Conservation (phyloP, 805 yeast species). For the Zygoascus ofunaensis region DNA sequence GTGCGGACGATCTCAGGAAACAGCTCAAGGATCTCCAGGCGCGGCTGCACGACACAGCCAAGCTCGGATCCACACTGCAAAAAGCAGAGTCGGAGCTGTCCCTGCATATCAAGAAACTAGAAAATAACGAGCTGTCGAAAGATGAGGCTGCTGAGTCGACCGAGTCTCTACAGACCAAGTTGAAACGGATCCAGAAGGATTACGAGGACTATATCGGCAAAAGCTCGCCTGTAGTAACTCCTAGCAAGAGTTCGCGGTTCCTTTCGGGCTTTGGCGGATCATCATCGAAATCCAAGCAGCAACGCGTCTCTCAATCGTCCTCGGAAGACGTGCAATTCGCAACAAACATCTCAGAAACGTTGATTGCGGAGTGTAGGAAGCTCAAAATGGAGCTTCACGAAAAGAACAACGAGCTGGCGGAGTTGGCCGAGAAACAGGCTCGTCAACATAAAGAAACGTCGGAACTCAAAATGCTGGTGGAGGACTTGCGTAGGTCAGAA, state of each 20-base stretch:
- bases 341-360: constrained; percentile 25
- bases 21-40: constrained; percentile 3
- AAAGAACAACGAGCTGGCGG: constrained; percentile 14
- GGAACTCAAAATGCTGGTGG: constrained; percentile 17
- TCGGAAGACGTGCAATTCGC: constrained; percentile 25
- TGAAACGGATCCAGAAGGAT: neutral
- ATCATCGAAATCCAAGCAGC: neutral
- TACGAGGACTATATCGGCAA: constrained; percentile 1
- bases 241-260: neutral
- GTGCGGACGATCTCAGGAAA: neutral
- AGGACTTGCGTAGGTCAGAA: constrained; percentile 18
- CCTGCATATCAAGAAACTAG: neutral
- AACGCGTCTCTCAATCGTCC: neutral
- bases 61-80: constrained; percentile 1
- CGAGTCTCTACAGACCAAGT: constrained; percentile 1
- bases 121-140: neutral
- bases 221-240: neutral
- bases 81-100: constrained; percentile 4
- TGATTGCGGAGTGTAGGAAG: constrained; percentile 28
- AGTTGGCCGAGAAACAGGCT: constrained; percentile 13
- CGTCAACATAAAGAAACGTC: constrained; percentile 15
- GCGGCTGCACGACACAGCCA: constrained; percentile 2
- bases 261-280: neutral
- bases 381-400: constrained; percentile 19
- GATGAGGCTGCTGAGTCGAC: neutral